Evolutionary conservation across 495 filamentous ascomycete genomes (phyloP), one percentile per base, ranked within the genome.

Genomic region (Hypoxylon intermedium): DNA sequence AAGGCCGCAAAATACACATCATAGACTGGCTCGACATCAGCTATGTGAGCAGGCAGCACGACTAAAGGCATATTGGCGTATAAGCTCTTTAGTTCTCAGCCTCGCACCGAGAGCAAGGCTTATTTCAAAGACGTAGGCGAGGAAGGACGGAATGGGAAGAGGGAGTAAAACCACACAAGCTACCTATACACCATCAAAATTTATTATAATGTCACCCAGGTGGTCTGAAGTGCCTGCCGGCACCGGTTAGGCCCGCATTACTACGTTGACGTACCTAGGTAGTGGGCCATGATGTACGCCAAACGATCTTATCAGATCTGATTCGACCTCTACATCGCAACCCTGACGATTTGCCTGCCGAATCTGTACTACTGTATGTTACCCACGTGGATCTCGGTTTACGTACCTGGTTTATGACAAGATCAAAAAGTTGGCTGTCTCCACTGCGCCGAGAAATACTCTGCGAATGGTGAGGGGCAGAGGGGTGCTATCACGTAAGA

Each of bases 1-100:
- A 78, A 78, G 24, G 76, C 74, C 26, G 62, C 53, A 47, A 78
- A 78, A 54, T 76, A 78, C 34, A 69, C 67, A 50, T 77, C 69
- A 53, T 76, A 78, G 13, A 76, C 68, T 34, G 67, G 33, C 18
- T 65, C 55, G 47, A 77, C 72, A 44, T 79, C 76, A 19, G 69
- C 69, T n/a, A 77, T 63, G n/a, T 72, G 69, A 40, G 74, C 76
- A 7, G 75, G 74, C 12, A 77, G 63, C 42, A 77, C 65, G 37
- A 63, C 52, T 21, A 74, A 65, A 37, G 62, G 52, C 75, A 77
- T 79, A 7, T 50, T 49, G 28, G 43, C 11, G 44, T 45, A 45
- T 12, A 5, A 36, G 16, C 9, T 43, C 7, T 16, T 11, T 28
- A 4, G 23, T 24, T 26, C 28, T 19, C 16, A 9, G 18, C 34